Base-by-base conservation (phyloP, 2,329 filamentous ascomycete species). In the Cladosporium phlei region DNA sequence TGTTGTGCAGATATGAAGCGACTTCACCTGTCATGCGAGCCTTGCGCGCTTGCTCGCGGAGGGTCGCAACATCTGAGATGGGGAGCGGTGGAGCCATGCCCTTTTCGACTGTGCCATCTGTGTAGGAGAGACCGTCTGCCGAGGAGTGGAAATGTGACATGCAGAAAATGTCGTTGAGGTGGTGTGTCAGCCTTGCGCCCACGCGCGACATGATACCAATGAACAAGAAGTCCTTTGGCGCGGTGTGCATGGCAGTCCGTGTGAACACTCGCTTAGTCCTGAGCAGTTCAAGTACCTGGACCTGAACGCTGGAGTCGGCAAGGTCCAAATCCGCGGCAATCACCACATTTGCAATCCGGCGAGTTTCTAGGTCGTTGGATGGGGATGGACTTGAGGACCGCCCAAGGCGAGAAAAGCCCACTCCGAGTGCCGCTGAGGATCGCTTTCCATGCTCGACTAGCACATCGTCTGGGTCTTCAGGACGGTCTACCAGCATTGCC, bases 1-100 rank as follows among this genome's bases (percentile, higher is more conserved):
- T 80, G 66, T 97, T 91, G 73, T 91, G 84, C 49, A 91, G 77
- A 65, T 97, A 97, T 33, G 87, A 81, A 48, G 80, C 74, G 2
- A 96, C 79, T 55, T 96, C 89, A 16, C 90, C 77, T 48, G 82
- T 85, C 20, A 89, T 71, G 30, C 74, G 77, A 11, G 86, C 80
- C 2, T 74, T 61, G 2, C 75, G 69, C 46, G 78, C 77, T 2
- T 80, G 71, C n/a, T 73, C 69, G 3, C 79, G 74, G 2, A 95
- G 71, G 4, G 71, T 68, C 11, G 76, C 71, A 27, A 94, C 76
- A 30, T 73, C 70, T 54, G 51, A 7, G 59, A 50, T 10, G 55
- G 66, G 32, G 59, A 61, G 16, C 67, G 68, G 20, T 12, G 44
- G 44, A 17, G 25, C 21, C 8, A 17, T 7, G 24, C 24, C 42